Evolutionary conservation across 164 flowering plant genomes (phyloP), one percentile per base, ranked within the genome.

Genomic region (Sextonia rubra): DNA sequence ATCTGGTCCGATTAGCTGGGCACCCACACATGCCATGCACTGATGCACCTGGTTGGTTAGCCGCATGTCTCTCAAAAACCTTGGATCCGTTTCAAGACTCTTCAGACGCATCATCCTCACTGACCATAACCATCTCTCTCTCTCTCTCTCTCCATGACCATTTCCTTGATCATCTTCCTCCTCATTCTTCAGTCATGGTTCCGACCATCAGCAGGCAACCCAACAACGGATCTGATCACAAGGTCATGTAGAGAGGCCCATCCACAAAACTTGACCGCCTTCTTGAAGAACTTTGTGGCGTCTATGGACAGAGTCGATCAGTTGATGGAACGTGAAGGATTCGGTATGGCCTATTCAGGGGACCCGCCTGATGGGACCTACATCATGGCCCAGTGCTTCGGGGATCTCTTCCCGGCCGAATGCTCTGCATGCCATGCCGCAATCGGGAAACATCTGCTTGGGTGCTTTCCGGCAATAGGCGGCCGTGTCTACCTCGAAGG

Each of bases 401-500:
- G 70, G 1, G 70, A 68, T 17, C 70, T 68, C 32, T 12, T 3
- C 7, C 60, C 12, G 0, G 12, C 18, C 1, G 70, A 68, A 2
- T 72, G 75, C 69, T 8, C 32, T 11, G 5, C 12, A 12, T 65
- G 75, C 69, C 65, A 32, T n/a, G 3, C 75, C 7, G 48, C 12
- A 23, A 49, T 48, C 5, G 29, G 26, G 0, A 18, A 15, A 1
- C 48, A 64, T 2, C 60, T 72, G 23, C 49, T 12, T 17, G 29
- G 29, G 2, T 65, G 75, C 15, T 72, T 72, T 22, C 75, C 75
- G 8, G 4, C 2, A 2, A 29, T 14, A 1, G 75, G 75, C 5
- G 69, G 75, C 18, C 64, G 69, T 11, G 23, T 72, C n/a, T 65
- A 61, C 63, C 47, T 72, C 2, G 69, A 72, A 25, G 75, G 75